Base-by-base conservation (phyloP, 179 eudicot species). In the Patellifolia procumbens region DNA sequence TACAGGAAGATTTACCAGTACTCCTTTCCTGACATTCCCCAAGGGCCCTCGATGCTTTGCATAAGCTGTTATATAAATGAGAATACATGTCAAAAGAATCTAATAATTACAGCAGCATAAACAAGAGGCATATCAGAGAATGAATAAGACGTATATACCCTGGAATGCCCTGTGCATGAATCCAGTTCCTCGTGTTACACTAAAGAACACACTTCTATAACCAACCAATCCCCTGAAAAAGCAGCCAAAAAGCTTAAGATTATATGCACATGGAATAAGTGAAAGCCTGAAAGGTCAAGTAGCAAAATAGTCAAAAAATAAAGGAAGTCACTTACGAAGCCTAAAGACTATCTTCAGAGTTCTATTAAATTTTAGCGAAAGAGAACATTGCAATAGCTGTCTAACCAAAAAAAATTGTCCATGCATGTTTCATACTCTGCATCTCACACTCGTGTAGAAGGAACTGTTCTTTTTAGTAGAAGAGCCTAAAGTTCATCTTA, bases 91-190 rank as follows among this genome's bases (percentile, higher is more conserved):
- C 53, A 73, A 53, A 53, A 49, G 69, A 34, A 28, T 69, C 37
- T 48, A 69, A 59, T 28, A 17, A 26, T 20, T 69, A 67, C 42
- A 49, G 42, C 39, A 49, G 17, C 12, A 35, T 32, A 12, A 48
- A 48, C 42, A 49, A 49, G 26, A 69, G n/a, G 28, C 22, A 70
- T 43, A 32, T 42, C 43, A 48, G 73, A 68, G 74, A 76, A 10
- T 5, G 5, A 72, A 61, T 16, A 81, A 56, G 22, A 73, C 8
- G 15, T 80, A 64, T 89, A 72, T 95, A 95, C 99, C 75, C 82
- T 88, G 76, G 86, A 95, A 95, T 74, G 99, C 99, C 29, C 99
- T 92, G 79, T 95, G 99, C 99, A 95, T 95, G 78, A 95, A 95
- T 80, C 99, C 99, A 73, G 98, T 90, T 68, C 99, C 99, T 7